Base-by-base conservation (phyloP, 345 rosid species). In the Pseudoturritis turrita region DNA sequence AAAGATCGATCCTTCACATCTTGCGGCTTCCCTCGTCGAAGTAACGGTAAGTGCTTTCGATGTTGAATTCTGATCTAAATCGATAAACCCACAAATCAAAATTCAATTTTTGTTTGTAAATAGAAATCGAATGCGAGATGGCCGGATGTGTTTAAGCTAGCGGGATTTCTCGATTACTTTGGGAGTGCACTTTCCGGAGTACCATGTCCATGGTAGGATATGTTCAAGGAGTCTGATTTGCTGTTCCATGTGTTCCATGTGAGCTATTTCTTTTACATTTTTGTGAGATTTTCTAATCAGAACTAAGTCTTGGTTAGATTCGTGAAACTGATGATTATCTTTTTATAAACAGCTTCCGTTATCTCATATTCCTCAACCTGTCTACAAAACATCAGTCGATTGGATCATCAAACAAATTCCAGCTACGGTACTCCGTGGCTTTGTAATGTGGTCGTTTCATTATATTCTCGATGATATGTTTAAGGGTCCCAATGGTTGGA, bases 341-440 rank as follows among this genome's bases (percentile, higher is more conserved):
- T 55, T 17, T 49, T 23, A 61, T 29, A 25, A 21, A 66, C 86
- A 87, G 88, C 73, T 81, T 35, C 91, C 88, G 2, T 73, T 84
- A 51, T 80, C 81, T 8, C 81, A 84, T 75, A 81, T 87, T 67
- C 65, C 88, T 36, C 80, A 84, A 44, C 71, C 72, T 40, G 85
- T 87, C 49, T 80, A 78, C 72, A 83, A 80, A 73, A 79, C 86
- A 60, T 80, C 91, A 4, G 69, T 64, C 52, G 84, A 83, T 22
- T 87, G 91, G 91, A 77, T 87, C 62, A 81, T 76, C 65, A 83
- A 81, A 53, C 82, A 28, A 6, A 4, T 65, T 4, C 72, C 86
- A 7, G 35, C 56, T 23, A 83, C 77, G 50, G 3, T 4, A 78
- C 87, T 4, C 86, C 83, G 5, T 64, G 71, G 75, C 36, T 85